Conservation (phyloP, 768 basidiomycete species). For the Cytidiella melzeri region DNA sequence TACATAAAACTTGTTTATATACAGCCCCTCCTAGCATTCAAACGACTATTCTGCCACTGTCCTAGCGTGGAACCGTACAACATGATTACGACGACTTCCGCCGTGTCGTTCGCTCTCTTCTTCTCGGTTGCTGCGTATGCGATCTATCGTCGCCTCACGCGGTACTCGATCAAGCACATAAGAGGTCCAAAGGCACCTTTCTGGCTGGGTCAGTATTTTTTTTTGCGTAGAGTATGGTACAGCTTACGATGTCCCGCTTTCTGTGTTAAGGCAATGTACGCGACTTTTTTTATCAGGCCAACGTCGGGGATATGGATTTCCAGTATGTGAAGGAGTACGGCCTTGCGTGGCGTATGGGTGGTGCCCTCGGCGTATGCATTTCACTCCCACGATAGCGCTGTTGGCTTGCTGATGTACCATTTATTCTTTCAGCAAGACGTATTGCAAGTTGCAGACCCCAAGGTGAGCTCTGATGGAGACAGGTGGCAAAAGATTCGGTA, state of each 20-base stretch:
- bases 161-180: conserved; percentile 13
- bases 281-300: conserved; percentile 16
- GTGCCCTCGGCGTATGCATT: conserved; percentile 17
- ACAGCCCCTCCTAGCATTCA: not conserved
- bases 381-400: not conserved
- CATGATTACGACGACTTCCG: not conserved
- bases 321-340: conserved; percentile 25
- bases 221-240: too few species aligned
- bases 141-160: conserved; percentile 6
- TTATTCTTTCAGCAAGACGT: conserved; percentile 1
- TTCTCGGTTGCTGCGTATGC: not conserved
- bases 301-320: conserved; percentile 27
- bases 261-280: conserved; percentile 25
- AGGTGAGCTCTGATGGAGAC: not conserved
- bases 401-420: not conserved
- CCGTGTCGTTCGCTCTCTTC: not conserved
- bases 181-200: conserved; percentile 15
- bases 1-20: not conserved
- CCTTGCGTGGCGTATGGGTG: conserved; percentile 16
- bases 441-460: conserved; percentile 3
- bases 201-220: conserved; percentile 16
- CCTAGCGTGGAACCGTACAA: not conserved
- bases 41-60: not conserved
- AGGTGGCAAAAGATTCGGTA: not conserved
- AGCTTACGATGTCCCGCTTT: too few species aligned